Conservation (phyloP, 352 stramenopile genomes). For the Globisporangium carolinianum region DNA sequence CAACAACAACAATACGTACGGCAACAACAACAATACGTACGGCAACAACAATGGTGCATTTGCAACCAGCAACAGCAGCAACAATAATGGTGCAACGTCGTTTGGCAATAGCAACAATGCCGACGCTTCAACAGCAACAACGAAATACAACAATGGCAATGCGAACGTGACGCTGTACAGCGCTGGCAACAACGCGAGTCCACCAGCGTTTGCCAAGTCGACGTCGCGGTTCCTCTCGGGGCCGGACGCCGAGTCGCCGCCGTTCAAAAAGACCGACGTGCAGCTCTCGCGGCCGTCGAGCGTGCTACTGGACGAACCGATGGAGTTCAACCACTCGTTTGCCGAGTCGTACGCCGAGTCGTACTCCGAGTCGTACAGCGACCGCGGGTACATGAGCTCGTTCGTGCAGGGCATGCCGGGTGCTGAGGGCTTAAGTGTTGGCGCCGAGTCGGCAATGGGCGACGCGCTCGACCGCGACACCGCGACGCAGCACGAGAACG, state of each 20-base stretch:
- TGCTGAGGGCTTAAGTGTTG: conserved; percentile 16
- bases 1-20: background rate
- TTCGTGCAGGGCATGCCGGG: conserved; percentile 44
- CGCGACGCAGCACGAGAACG: conserved; percentile 14
- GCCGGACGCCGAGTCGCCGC: conserved; percentile 17
- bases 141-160: background rate
- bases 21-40: conserved; percentile 9
- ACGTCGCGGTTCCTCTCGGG: conserved; percentile 11
- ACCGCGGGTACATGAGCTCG: conserved; percentile 33
- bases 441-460: conserved; percentile 11
- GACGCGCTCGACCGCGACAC: conserved; percentile 12
- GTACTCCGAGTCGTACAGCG: conserved; percentile 36
- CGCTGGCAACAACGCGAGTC: background rate
- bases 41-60: too few relatives aligned
- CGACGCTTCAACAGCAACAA: background rate
- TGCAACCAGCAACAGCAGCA: background rate
- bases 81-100: background rate
- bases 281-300: conserved; percentile 35
- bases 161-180: conserved; percentile 8
- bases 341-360: conserved; percentile 54
- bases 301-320: conserved; percentile 47
- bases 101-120: conserved; percentile 1
- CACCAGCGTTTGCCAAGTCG: conserved; percentile 9
- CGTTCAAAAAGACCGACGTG: conserved; percentile 28
- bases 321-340: conserved; percentile 49